Conservation (phyloP, 805 yeast genomes). For the Debaryomyces castellii region DNA sequence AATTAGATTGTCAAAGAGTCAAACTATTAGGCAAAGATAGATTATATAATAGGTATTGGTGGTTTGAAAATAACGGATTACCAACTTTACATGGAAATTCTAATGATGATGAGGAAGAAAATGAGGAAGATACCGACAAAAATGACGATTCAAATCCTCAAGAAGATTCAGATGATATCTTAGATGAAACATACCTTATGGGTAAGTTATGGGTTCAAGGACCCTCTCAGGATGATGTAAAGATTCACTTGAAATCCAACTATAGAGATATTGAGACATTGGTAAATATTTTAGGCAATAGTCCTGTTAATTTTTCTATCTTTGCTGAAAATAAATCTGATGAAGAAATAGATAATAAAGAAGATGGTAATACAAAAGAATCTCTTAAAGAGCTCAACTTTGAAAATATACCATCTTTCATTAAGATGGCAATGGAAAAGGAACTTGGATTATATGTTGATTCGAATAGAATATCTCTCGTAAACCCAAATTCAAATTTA, state of each 20-base stretch:
- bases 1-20: slow-evolving; percentile 75
- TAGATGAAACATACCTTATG: slow-evolving; percentile 64
- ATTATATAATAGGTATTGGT: slow-evolving; percentile 86
- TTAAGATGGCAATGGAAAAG: slow-evolving; percentile 24
- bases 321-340: slow-evolving; percentile 17
- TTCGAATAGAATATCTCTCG: slow-evolving; percentile 13
- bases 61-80: slow-evolving; percentile 87
- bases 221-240: slow-evolving; percentile 55
- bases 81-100: slow-evolving; percentile 47
- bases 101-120: slow-evolving; percentile 43
- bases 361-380: slow-evolving; percentile 1
- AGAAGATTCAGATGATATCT: slow-evolving; percentile 45
- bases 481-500: slow-evolving; percentile 1
- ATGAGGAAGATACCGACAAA: slow-evolving; percentile 23
- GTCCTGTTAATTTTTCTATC: slow-evolving; percentile 1
- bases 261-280: slow-evolving; percentile 13
- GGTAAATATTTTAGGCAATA: slow-evolving; percentile 7
- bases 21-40: slow-evolving; percentile 80
- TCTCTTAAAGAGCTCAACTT: slow-evolving; percentile 20
- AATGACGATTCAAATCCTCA: slow-evolving; percentile 31
- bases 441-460: slow-evolving; percentile 28
- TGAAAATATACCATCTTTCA: slow-evolving; percentile 15
- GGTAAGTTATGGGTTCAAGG: slow-evolving; percentile 93
- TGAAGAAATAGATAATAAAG: slow-evolving; percentile 8
- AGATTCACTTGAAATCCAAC: slow-evolving; percentile 16